Evolutionary conservation across 75 land plant genomes (phyloP), one percentile per base, ranked within the genome.

Genomic region (Sequoia sempervirens): DNA sequence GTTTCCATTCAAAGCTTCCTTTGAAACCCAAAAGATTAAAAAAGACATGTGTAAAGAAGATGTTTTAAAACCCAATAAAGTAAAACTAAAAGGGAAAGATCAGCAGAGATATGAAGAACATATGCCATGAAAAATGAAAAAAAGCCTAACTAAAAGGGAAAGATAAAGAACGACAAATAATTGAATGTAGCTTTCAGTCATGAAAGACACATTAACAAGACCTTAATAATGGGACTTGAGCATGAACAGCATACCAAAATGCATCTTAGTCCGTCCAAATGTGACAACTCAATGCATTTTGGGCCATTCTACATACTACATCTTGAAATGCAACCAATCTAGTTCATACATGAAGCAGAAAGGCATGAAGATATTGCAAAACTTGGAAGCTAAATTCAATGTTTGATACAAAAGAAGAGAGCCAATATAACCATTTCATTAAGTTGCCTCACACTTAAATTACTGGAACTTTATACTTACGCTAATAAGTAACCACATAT

Each of bases 401-500:
- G 4, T 17, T 43, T 43, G 52, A 41, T 75, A 26, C 80, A 78
- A 43, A 78, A 78, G 10, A 78, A 78, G 28, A 38, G n/a, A n/a
- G 11, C 15, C 23, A 40, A 5, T 28, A 11, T 32, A 32, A 30
- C 73, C 36, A 70, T 70, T 68, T 70, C 73, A 70, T 30, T 70
- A 11, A 11, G 36, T 70, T 70, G 73, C 7, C 37, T 70, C 36
- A 13, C 66, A 85, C 36, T 28, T 15, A 43, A 45, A 64, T n/a
- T 12, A 58, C 18, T 30, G 53, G 40, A 80, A 85, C 54, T 46
- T n/a, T 80, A 43, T 46, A 90, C 99, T 89, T 94, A 97, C 99
- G 94, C 93, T 81, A 97, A 85, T 41, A 97, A 88, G 83, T 89
- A 90, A 56, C 92, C 96, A 80, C 89, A 94, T 79, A 90, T 86